These are phyloP conservation scores for Fusarium aywerte DNA, from an alignment of 2,329 filamentous ascomycete species.

Conservation along the genomic window DNA sequence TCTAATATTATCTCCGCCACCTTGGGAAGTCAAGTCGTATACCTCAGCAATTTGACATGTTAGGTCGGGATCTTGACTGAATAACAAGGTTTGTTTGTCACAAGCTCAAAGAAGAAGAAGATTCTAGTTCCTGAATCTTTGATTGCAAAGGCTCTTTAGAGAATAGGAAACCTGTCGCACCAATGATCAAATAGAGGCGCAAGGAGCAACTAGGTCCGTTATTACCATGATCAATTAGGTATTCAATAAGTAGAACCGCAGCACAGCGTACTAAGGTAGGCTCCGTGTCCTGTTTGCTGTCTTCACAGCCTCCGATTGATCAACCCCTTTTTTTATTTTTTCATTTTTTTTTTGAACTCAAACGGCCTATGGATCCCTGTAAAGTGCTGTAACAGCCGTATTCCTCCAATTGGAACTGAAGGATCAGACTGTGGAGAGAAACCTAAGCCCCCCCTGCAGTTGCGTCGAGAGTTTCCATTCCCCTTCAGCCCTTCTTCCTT, in stretches of 20 bases:
- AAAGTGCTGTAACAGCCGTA: slow-evolving; percentile 16
- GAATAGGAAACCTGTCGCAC: slow-evolving; percentile 7
- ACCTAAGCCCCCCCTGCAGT: slow-evolving; percentile 34
- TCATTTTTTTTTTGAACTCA: slow-evolving; percentile 42
- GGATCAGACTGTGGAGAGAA: slow-evolving; percentile 5
- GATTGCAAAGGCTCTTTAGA: too few relatives aligned
- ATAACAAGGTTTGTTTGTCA: not conserved
- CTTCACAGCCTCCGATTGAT: slow-evolving; percentile 36
- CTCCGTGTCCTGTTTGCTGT: slow-evolving; percentile 28
- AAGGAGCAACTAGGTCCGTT: slow-evolving; percentile 33
- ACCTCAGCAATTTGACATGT: not conserved
- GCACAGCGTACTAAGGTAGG: not conserved
- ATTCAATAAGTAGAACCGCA: slow-evolving; percentile 10
- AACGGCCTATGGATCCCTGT: slow-evolving; percentile 26
- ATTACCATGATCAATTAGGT: not conserved
- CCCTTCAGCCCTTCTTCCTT: slow-evolving; percentile 18
- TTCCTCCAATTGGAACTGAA: slow-evolving; percentile 33
- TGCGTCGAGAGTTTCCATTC: slow-evolving; percentile 26
- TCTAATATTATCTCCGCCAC: slow-evolving; percentile 11
- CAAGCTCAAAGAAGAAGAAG: not conserved
- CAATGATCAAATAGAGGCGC: slow-evolving; percentile 33
- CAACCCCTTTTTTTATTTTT: slow-evolving; percentile 42
- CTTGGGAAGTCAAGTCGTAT: slow-evolving; percentile 1
- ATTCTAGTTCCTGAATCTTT: not conserved
- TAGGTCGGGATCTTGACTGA: too few relatives aligned